Evolutionary conservation across 2,329 filamentous ascomycete genomes (phyloP).

Genomic region (Aspergillus hiratsukae): DNA sequence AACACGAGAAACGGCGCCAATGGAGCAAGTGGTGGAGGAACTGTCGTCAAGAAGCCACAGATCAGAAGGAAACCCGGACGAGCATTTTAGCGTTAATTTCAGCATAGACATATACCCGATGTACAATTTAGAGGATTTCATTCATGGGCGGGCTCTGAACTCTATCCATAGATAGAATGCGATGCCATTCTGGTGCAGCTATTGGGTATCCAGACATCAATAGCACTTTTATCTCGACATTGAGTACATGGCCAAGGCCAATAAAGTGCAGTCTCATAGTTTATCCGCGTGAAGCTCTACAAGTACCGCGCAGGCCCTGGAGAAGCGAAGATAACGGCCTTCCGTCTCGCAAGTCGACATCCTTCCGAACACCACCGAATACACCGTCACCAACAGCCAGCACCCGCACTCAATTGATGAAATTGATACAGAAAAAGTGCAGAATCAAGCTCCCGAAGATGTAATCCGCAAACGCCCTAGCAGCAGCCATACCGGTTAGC

Average conservation of each 20-base stretch:
- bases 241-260: not conserved
- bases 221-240: not conserved
- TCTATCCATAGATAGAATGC: not conserved
- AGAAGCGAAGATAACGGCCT: not conserved
- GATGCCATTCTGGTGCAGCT: not conserved
- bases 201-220: not conserved
- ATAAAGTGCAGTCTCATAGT: not conserved
- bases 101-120: slow-evolving; percentile 6
- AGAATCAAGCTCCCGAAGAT: slow-evolving; percentile 90
- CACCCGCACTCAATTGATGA: slow-evolving; percentile 73
- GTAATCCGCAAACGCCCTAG: slow-evolving; percentile 91
- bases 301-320: slow-evolving; percentile 1
- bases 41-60: slow-evolving; percentile 37
- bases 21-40: slow-evolving; percentile 23
- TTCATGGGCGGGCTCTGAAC: not conserved
- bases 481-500: slow-evolving; percentile 3
- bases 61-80: slow-evolving; percentile 33
- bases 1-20: slow-evolving; percentile 16
- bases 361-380: not conserved
- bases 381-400: not conserved
- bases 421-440: slow-evolving; percentile 99
- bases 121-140: not conserved
- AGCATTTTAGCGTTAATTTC: slow-evolving; percentile 23
- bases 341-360: not conserved
- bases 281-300: not conserved